A percentile compares a stretch with the other conserved stretches of the same genome.
Evolutionary conservation across 2,329 filamentous ascomycete genomes (phyloP).

Genomic region (Cordyceps fumosorosea): DNA sequence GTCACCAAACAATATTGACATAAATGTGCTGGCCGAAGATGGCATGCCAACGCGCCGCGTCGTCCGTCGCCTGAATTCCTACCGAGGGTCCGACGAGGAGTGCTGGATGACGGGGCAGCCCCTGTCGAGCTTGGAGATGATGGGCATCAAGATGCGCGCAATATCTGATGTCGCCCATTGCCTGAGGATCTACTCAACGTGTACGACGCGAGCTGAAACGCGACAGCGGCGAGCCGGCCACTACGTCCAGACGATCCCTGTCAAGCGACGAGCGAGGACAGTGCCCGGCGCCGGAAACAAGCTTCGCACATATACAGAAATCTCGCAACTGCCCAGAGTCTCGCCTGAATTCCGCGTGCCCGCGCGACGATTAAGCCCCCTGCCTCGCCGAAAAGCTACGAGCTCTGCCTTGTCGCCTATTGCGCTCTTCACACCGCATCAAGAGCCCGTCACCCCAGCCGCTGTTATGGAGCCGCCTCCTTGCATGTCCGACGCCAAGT

Average conservation of each 20-base stretch:
- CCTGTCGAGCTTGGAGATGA: conserved; percentile 14
- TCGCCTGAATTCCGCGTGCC: not conserved
- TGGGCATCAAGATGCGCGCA: conserved; percentile 19
- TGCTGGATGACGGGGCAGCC: conserved; percentile 11
- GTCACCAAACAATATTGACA: not conserved
- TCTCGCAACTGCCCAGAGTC: conserved; percentile 21
- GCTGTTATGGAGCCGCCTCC: conserved; percentile 18
- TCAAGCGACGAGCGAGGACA: conserved; percentile 23
- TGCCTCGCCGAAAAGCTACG: not conserved
- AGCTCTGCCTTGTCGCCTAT: not conserved
- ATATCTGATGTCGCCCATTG: conserved; percentile 23
- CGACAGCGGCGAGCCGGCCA: conserved; percentile 5
- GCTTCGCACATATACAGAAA: conserved; percentile 20
- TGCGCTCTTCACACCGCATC: not conserved
- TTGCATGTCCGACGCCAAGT: conserved; percentile 21
- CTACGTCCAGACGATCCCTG: conserved; percentile 19
- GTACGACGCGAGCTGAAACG: not conserved
- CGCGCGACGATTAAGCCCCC: not conserved
- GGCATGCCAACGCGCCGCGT: conserved; percentile 10
- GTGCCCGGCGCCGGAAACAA: conserved; percentile 22
- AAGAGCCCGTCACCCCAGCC: conserved; percentile 23
- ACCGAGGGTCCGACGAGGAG: conserved; percentile 3
- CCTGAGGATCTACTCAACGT: conserved; percentile 5
- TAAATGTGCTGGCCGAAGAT: not conserved
- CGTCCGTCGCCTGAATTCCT: conserved; percentile 11